These are phyloP conservation scores for Arachnomyces sp. DNA, from an alignment of 2,329 filamentous ascomycete genomes.

Conservation along the genomic window DNA sequence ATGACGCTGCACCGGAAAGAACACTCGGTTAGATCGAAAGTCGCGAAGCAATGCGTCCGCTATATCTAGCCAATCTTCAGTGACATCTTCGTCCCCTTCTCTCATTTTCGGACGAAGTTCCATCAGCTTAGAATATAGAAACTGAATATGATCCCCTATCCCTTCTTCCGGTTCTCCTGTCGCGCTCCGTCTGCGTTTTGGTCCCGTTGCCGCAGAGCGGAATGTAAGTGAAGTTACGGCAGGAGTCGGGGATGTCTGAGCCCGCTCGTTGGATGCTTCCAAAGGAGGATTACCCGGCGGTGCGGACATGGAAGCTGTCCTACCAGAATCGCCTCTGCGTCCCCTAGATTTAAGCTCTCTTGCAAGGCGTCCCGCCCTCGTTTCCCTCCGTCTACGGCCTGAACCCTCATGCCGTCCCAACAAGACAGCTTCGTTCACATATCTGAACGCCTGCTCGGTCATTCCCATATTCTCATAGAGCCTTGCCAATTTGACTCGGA, in stretches of 20 bases:
- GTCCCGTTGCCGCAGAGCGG: conserved; percentile 8
- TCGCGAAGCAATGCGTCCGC: conserved; percentile 53
- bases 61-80: conserved; percentile 52
- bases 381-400: conserved; percentile 24
- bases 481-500: conserved; percentile 70
- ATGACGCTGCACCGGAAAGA: conserved; percentile 50
- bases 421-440: conserved; percentile 67
- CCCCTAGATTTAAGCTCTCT: conserved; percentile 29
- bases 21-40: conserved; percentile 52
- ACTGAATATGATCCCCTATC: conserved; percentile 36
- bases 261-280: too few species aligned
- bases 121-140: conserved; percentile 39
- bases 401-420: conserved; percentile 43
- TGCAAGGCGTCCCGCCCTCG: conserved; percentile 34
- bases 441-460: conserved; percentile 67
- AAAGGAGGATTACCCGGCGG: too few species aligned
- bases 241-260: conserved; percentile 7
- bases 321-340: conserved; percentile 10
- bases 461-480: conserved; percentile 72
- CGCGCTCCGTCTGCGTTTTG: conserved; percentile 16
- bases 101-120: conserved; percentile 43
- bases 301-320: conserved; percentile 14
- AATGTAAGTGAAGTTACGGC: conserved; percentile 14
- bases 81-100: conserved; percentile 42
- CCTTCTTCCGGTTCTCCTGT: conserved; percentile 27